Conservation (phyloP, 305 asterid species). For the Fraxinus platypoda region DNA sequence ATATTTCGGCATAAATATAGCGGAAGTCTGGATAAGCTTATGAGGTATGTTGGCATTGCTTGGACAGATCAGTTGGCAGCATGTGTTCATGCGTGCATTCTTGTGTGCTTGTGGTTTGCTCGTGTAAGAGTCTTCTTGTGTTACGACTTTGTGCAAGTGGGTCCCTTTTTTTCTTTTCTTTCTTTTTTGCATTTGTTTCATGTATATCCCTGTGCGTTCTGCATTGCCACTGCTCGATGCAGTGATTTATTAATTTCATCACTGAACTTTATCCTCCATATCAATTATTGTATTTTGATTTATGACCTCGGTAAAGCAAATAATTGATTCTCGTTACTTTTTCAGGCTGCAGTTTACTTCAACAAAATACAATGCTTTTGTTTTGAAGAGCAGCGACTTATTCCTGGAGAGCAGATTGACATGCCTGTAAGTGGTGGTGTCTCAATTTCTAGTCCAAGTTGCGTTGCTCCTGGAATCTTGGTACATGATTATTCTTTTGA, state of each 20-base stretch:
- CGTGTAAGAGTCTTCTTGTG: neutral
- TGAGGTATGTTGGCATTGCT: neutral
- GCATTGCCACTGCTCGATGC: neutral
- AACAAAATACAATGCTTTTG: conserved; percentile 93
- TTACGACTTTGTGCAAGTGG: neutral
- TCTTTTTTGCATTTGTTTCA: neutral
- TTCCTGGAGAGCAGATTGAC: conserved; percentile 91
- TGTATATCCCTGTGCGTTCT: neutral
- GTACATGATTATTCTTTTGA: neutral
- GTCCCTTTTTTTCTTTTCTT: neutral
- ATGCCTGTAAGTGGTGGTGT: conserved; percentile 70
- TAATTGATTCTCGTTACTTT: neutral
- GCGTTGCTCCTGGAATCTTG: neutral
- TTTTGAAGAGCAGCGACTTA: conserved; percentile 89
- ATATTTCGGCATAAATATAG: neutral
- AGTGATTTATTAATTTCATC: neutral
- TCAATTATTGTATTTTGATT: neutral
- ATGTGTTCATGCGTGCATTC: neutral
- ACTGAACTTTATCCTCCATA: neutral
- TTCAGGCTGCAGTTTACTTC: conserved; percentile 90
- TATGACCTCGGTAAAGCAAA: neutral
- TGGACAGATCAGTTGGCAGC: neutral
- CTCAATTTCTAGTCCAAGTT: neutral
- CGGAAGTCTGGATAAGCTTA: neutral
- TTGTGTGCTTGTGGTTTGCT: neutral